These are phyloP conservation scores for Trametes cubensis DNA, from an alignment of 768 basidiomycete species.

Conservation along the genomic window DNA sequence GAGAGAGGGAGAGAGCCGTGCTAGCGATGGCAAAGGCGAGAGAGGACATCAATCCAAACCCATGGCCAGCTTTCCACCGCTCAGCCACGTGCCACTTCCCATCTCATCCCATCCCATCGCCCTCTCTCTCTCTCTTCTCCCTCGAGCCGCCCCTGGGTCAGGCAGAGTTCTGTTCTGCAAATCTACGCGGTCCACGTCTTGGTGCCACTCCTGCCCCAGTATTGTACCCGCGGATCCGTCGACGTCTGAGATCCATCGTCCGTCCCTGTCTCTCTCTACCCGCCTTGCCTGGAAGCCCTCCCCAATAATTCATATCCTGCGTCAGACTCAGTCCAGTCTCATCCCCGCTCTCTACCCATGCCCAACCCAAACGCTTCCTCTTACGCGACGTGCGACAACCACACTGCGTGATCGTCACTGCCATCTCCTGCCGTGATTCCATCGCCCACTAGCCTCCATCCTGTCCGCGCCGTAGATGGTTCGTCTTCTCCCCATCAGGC, in stretches of 20 bases:
- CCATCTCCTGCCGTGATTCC: neutral
- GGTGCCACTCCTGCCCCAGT: no score
- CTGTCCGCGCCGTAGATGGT: neutral
- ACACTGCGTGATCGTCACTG: neutral
- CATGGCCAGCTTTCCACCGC: neutral
- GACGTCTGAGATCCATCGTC: no score
- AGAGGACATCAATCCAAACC: neutral
- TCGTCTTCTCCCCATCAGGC: neutral
- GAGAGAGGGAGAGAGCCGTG: neutral
- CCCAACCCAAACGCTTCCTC: neutral
- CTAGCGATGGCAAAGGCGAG: neutral
- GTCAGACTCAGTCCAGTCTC: no score
- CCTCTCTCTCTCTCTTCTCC: neutral
- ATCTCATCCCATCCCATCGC: conserved; percentile 1
- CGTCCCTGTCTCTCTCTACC: no score
- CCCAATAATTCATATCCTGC: no score
- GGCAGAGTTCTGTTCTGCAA: no score
- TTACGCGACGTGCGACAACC: neutral
- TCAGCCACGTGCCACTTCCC: conserved; percentile 9
- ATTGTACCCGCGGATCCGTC: no score
- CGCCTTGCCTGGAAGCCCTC: no score
- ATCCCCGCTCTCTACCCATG: neutral
- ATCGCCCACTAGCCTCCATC: neutral
- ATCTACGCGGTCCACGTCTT: no score
- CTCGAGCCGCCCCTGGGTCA: neutral